Conservation (phyloP, 331 rosid genomes). For the Prunus yedoensis region DNA sequence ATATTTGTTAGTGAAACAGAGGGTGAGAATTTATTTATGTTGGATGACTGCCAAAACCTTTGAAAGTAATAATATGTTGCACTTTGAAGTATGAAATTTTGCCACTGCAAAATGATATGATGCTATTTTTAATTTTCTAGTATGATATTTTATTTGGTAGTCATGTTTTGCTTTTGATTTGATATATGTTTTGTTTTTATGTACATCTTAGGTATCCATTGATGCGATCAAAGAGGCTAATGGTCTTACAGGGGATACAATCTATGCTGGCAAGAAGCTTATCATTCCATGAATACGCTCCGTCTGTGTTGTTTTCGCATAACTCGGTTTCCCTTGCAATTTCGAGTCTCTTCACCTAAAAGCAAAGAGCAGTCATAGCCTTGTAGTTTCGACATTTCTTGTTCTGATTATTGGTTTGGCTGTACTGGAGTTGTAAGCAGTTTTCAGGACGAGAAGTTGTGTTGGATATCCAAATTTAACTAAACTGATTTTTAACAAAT, state of each 20-base stretch:
- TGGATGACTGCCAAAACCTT: not conserved
- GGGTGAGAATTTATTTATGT: not conserved
- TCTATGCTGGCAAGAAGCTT: slow-evolving; percentile 35
- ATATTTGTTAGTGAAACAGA: not conserved
- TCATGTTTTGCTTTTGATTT: not conserved
- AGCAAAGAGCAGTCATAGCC: not conserved
- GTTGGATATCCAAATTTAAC: too few species aligned
- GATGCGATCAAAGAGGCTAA: slow-evolving; percentile 31
- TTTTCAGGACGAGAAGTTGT: not conserved
- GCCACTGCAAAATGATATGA: not conserved
- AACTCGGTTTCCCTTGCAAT: not conserved
- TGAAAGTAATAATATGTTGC: not conserved
- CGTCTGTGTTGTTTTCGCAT: not conserved
- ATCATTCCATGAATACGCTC: slow-evolving; percentile 21
- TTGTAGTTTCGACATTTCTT: not conserved
- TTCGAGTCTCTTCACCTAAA: not conserved
- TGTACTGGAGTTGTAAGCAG: not conserved
- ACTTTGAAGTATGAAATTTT: not conserved
- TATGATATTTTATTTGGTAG: not conserved
- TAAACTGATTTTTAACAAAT: too few species aligned
- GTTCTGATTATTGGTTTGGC: not conserved
- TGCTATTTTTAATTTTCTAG: not conserved
- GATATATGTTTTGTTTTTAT: not conserved
- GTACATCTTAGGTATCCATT: slow-evolving; percentile 20
- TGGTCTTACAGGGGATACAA: slow-evolving; percentile 28